phyloP scores from a whole-genome alignment of 495 filamentous ascomycete genomes.

The Astrothelium macrocarpum region DNA sequence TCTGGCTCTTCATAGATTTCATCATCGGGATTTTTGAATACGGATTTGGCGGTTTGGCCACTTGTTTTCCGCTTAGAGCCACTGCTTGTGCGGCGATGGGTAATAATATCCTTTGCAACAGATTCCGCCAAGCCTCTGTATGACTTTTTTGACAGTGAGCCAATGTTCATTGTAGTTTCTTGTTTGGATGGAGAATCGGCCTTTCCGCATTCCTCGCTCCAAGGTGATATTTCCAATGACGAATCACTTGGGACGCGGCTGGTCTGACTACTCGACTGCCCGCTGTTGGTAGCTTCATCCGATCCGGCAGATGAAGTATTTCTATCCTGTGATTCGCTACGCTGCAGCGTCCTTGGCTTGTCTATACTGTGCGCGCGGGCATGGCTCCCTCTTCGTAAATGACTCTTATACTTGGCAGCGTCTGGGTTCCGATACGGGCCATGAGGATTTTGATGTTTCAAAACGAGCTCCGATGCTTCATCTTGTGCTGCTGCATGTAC shows the following conservation, averaged over 20 bases:
- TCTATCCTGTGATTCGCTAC: not conserved
- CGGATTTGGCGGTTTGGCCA: constrained; percentile 35
- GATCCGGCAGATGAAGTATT: not conserved
- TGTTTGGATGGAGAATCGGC: not conserved
- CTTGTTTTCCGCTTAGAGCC: constrained; percentile 45
- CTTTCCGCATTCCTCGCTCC: not conserved
- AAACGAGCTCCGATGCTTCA: constrained; percentile 81
- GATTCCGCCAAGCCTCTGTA: constrained; percentile 21
- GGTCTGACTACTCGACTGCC: constrained; percentile 10
- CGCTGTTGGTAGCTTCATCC: not conserved
- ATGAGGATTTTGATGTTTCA: constrained; percentile 65
- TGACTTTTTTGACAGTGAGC: constrained; percentile 15
- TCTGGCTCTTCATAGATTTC: constrained; percentile 85
- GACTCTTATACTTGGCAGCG: constrained; percentile 51
- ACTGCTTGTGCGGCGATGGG: constrained; percentile 19
- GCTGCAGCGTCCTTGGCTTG: constrained; percentile 7
- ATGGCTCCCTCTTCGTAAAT: constrained; percentile 52
- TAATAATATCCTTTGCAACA: constrained; percentile 19
- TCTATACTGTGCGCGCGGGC: constrained; percentile 52
- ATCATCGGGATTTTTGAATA: constrained; percentile 54
- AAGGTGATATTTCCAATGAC: constrained; percentile 15
- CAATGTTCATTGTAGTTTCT: not conserved
- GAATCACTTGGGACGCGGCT: constrained; percentile 21
- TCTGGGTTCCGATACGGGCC: constrained; percentile 45
- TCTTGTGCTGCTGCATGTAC: constrained; percentile 69